Base-by-base conservation (phyloP, 2,329 filamentous ascomycete species). In the Exophiala xenobiotica region DNA sequence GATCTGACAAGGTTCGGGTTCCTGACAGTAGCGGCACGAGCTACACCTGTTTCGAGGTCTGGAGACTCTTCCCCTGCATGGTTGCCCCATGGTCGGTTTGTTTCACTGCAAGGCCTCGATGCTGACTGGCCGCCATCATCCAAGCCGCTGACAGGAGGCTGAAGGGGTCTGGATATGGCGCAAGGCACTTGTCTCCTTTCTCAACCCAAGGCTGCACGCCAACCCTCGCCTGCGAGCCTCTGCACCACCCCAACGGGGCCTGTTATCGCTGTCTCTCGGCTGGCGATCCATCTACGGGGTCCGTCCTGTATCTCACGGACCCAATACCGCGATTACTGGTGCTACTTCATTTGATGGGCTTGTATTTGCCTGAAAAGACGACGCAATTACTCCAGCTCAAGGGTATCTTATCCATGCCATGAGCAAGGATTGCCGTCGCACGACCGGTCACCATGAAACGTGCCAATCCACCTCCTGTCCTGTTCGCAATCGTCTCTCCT, bases 381-480 rank as follows among this genome's bases (percentile, higher is more conserved):
- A 8, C 20, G 6, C 38, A n/a, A 3, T 6, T n/a, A 23, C 6
- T 31, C 23, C 38, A 51, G 46, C 31, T 29, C 9, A 19, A 14
- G 23, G 23, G 29, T 14, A 16, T n/a, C 24, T 46, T 18, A 35
- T 22, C 42, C 39, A 37, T 22, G 19, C 27, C 6, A 37, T 22
- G 41, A 41, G 40, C 49, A 43, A 42, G 54, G 50, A 45, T 57
- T 19, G n/a, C 39, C 46, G 43, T 52, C 41, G 44, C 49, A 51
- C 52, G 35, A 48, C 14, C 46, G 48, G 27, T 38, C 48, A 54
- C 50, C 46, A 46, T 59, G 55, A 51, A 60, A 55, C 58, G 47
- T 56, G 58, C 57, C 54, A 58, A 54, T 35, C 39, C 54, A 46
- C 41, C 50, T 53, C 52, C 42, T 53, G 49, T 53, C 44, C 14